Evolutionary conservation across 768 basidiomycete species (phyloP).

Genomic region (Mycena epipterygia): DNA sequence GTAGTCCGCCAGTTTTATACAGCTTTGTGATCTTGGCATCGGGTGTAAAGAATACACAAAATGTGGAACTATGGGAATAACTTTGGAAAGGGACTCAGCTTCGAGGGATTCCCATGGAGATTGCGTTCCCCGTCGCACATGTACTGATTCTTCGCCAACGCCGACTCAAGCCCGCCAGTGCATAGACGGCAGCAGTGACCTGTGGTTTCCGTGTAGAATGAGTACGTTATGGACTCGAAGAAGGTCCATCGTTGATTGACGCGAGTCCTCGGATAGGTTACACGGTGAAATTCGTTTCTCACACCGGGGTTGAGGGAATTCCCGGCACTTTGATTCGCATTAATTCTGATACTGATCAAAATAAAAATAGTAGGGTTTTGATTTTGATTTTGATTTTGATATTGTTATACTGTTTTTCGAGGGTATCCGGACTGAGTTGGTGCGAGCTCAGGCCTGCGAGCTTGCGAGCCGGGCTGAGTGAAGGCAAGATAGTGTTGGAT

Average conservation of each 20-base stretch:
- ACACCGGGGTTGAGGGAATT: no score
- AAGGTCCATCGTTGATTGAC: constrained; percentile 6
- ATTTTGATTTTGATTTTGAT: no score
- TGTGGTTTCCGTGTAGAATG: not conserved
- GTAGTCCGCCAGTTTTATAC: constrained; percentile 12
- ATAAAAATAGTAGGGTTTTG: no score
- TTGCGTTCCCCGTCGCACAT: constrained; percentile 27
- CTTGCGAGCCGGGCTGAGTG: no score
- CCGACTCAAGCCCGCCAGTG: not conserved
- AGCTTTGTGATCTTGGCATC: constrained; percentile 19
- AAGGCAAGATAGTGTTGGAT: no score
- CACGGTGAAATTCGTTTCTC: not conserved
- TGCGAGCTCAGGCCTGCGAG: no score
- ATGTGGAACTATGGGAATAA: no score
- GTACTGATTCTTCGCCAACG: not conserved
- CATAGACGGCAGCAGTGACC: not conserved
- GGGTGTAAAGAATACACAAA: not conserved
- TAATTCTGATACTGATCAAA: not conserved
- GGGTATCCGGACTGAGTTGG: no score
- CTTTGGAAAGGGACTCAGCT: constrained; percentile 13
- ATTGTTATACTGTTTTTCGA: no score
- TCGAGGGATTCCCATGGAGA: constrained; percentile 2
- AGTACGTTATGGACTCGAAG: not conserved
- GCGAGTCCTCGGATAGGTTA: not conserved
- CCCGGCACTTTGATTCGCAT: no score